Percentiles rank a stretch among this genome's conserved stretches.
These are phyloP conservation scores for Zizania palustris DNA, from an alignment of 202 grass and related monocot genomes.

Conservation along the genomic window DNA sequence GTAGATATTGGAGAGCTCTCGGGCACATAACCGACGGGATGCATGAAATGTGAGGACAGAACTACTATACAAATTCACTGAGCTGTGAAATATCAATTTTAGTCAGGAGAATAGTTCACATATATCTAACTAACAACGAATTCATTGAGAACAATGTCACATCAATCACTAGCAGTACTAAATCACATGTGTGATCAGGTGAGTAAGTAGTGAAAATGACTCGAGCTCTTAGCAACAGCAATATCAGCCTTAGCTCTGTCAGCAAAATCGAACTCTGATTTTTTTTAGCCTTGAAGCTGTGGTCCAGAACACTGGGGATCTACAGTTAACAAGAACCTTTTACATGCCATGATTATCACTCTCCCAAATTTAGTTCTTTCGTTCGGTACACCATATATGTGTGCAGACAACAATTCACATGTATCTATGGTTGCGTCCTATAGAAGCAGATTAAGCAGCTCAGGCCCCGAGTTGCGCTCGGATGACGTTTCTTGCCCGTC, in stretches of 20 bases:
- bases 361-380: not conserved
- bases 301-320: not conserved
- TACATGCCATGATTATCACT: not conserved
- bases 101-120: no score
- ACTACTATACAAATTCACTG: no score
- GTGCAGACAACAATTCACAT: slow-evolving; percentile 18
- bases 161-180: not conserved
- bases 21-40: slow-evolving; percentile 4
- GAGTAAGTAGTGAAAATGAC: not conserved
- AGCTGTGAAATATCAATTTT: no score
- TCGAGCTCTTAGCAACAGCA: slow-evolving; percentile 1
- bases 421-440: not conserved
- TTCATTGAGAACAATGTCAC: not conserved
- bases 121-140: no score
- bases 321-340: not conserved
- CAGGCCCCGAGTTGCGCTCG: not conserved
- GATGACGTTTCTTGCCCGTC: not conserved
- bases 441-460: slow-evolving; percentile 47
- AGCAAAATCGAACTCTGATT: slow-evolving; percentile 25
- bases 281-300: not conserved
- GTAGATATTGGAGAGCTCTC: slow-evolving; percentile 45
- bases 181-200: not conserved
- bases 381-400: not conserved
- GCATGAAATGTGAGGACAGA: slow-evolving; percentile 21
- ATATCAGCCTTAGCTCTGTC: slow-evolving; percentile 5